phyloP scores from a whole-genome alignment of 805 yeast genomes.

The Candida chilensis region DNA sequence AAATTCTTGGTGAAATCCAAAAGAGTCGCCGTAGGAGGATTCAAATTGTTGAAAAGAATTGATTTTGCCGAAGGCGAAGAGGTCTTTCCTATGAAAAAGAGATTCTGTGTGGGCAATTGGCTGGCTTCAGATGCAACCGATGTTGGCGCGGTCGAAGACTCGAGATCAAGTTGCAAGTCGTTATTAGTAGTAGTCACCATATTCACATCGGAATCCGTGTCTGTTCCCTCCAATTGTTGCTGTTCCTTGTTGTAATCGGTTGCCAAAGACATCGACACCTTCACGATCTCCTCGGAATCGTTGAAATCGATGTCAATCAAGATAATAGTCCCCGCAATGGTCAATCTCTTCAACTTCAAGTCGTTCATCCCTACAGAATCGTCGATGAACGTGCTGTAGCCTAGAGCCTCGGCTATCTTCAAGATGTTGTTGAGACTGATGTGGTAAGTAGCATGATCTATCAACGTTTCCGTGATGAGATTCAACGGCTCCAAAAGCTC shows the following conservation, averaged over 20 bases:
- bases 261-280: conserved; percentile 2
- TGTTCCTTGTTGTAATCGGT: conserved; percentile 1
- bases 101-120: conserved; percentile 2
- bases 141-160: not conserved
- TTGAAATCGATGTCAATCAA: not conserved
- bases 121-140: conserved; percentile 1
- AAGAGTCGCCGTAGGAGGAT: not conserved
- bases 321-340: not conserved
- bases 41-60: not conserved
- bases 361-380: no score
- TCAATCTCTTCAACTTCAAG: conserved; percentile 5
- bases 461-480: no score
- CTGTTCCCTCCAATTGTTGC: not conserved
- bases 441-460: no score
- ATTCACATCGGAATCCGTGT: not conserved
- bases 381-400: no score
- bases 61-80: not conserved
- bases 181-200: not conserved
- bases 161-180: conserved; percentile 2
- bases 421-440: no score
- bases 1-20: not conserved
- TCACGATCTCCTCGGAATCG: conserved; percentile 1
- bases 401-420: no score
- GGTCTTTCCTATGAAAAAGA: not conserved
- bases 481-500: no score